These are phyloP conservation scores for Groenewaldozyma auringiensis DNA, from an alignment of 1,139 yeast genomes.

Conservation along the genomic window DNA sequence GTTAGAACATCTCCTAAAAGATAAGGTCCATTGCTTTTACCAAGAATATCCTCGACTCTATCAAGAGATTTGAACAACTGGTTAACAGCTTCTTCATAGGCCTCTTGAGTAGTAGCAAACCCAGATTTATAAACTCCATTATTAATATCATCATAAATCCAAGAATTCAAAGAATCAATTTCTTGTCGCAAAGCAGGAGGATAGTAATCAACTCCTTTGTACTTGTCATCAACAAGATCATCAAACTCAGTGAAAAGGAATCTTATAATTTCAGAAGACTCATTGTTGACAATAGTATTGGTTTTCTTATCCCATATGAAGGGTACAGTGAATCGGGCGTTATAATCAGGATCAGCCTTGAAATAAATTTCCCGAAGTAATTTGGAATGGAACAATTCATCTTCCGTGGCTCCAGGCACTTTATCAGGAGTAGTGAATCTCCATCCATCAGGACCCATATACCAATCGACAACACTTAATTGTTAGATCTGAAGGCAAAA, in stretches of 20 bases:
- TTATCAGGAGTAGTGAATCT: constrained; percentile 51
- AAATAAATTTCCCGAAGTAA: constrained; percentile 65
- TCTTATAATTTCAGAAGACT: constrained; percentile 80
- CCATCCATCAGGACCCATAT: constrained; percentile 80
- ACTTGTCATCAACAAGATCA: constrained; percentile 41
- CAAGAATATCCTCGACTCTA: constrained; percentile 60
- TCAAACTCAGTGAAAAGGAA: constrained; percentile 69
- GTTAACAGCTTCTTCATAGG: constrained; percentile 64
- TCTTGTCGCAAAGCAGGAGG: constrained; percentile 47
- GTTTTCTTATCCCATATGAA: constrained; percentile 84
- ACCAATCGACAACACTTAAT: constrained; percentile 76
- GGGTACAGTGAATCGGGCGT: constrained; percentile 85
- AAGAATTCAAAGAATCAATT: constrained; percentile 73
- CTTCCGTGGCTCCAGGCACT: constrained; percentile 54
- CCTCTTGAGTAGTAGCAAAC: constrained; percentile 77
- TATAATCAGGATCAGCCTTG: constrained; percentile 67
- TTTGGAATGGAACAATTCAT: constrained; percentile 53
- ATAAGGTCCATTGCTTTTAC: constrained; percentile 44
- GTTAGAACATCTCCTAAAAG: constrained; percentile 63
- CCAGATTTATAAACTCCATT: constrained; percentile 95
- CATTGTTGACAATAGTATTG: constrained; percentile 80
- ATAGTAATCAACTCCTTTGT: constrained; percentile 50
- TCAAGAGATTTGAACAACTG: constrained; percentile 66
- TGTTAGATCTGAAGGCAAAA: neutral
- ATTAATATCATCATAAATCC: constrained; percentile 81